Conservation (phyloP, 768 basidiomycete genomes). For the Cubamyces sp. region DNA sequence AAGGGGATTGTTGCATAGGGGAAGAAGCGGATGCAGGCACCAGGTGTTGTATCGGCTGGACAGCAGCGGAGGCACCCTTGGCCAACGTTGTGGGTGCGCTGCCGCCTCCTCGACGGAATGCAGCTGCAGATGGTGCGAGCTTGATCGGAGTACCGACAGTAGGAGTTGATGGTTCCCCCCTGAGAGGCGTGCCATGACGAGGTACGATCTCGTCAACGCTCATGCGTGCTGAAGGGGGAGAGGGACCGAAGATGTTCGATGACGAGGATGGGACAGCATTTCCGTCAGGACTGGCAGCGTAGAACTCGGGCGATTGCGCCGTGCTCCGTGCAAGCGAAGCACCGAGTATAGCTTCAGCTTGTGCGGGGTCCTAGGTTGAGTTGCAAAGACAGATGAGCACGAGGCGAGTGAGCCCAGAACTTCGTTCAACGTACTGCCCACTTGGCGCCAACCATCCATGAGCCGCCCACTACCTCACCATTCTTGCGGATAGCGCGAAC, state of each 20-base stretch:
- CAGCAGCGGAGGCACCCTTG: constrained; percentile 1
- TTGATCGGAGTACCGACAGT: constrained; percentile 71
- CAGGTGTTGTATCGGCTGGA: constrained; percentile 13
- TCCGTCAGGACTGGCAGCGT: constrained; percentile 23
- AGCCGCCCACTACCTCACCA: constrained; percentile 75
- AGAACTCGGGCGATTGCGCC: constrained; percentile 26
- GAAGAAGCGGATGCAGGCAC: constrained; percentile 34
- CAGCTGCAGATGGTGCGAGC: constrained; percentile 72
- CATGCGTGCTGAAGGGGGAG: constrained; percentile 21
- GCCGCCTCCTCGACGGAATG: constrained; percentile 59
- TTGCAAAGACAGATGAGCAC: neutral
- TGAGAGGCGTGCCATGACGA: constrained; percentile 33
- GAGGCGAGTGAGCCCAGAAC: neutral
- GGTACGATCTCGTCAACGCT: constrained; percentile 42
- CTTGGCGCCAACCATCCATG: constrained; percentile 86
- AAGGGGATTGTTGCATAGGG: constrained; percentile 40
- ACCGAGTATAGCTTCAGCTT: constrained; percentile 58
- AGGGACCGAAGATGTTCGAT: constrained; percentile 46
- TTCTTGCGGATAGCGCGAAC: constrained; percentile 80
- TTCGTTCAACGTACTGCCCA: constrained; percentile 68
- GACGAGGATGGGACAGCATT: constrained; percentile 33
- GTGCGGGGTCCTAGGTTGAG: constrained; percentile 56
- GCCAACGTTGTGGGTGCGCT: constrained; percentile 14
- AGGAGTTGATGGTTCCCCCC: constrained; percentile 38
- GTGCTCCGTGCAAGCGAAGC: constrained; percentile 32